Base-by-base conservation (phyloP, 1,284 basidiomycete genomes). In the Xerocomus amazonicus region DNA sequence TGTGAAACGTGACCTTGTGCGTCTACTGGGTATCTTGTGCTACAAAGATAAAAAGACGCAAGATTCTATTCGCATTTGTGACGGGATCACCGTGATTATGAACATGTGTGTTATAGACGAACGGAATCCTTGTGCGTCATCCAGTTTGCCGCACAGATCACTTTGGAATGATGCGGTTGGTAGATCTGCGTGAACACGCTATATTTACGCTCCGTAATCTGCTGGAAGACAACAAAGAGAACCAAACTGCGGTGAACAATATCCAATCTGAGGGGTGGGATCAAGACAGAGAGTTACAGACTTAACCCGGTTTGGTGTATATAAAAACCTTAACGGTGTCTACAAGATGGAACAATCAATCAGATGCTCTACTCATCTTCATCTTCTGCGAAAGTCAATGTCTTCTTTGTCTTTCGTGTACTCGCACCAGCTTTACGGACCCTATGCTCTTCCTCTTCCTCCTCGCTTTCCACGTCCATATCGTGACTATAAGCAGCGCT, bases 121-220 rank as follows among this genome's bases (percentile, higher is more conserved):
- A 59, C 72, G 84, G 50, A 96, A 95, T 68, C 90, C 92, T 36
- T 94, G 92, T 95, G 65, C 67, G 84, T 78, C 54, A 71, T 65
- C 10, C 44, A 52, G 26, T 23, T 51, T 48, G 38, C 31, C 4
- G 33, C 47, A 27, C 13, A 10, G 1, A 28, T 36, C 7, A n/a
- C 36, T 42, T 16, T 16, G 34, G 53, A 43, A 52, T 59, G 37
- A 52, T 27, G 7, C 32, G 33, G 52, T 44, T 19, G 34, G 17
- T 61, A 94, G 92, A 91, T 70, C 72, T 97, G 41, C 83, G 91
- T 34, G 93, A 96, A 68, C 90, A 96, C 66, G 91, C 92, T 2
- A 79, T 96, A 38, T 84, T 96, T 56, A 77, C 90, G 10, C 73
- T 96, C 17, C 81, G 82, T 40, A 92, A 90, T 67, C 66, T 95